Evolutionary conservation across 2,329 filamentous ascomycete species (phyloP), one percentile per base, ranked within the genome.

Genomic region (Xylariaceae sp.): DNA sequence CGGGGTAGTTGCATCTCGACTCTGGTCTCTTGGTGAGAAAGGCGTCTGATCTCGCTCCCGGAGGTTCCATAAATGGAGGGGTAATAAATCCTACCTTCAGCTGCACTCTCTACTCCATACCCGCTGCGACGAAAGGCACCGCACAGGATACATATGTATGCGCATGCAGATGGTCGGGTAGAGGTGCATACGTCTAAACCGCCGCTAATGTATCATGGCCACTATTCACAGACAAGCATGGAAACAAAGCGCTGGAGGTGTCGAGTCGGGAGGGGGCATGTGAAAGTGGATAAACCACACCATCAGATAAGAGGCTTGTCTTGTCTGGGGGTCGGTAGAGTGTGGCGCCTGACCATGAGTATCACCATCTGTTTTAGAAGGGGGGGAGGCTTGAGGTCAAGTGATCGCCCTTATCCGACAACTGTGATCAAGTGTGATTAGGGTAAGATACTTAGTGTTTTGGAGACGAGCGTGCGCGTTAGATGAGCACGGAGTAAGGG

Each of bases 251-350:
- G 17, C 7, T 7, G 22, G 7, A 7, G 22, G 22, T 28, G 22
- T 28, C 22, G 22, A 28, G 22, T 28, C 22, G 22, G 22, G 22
- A 50, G 52, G 45, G 42, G 22, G 47, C 64, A 66, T 65, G 63
- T 65, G 63, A 67, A 66, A 66, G 63, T 65, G 60, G 62, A 56
- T 56, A 60, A 42, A 16, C n/a, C 57, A 60, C 58, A 60, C 58
- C 56, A 61, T 53, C 49, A 54, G 50, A 47, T 58, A 58, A 49
- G 41, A 44, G 51, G 13, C 34, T 16, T 38, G 16, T 16, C 34
- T 38, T 5, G 22, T 28, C 22, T 28, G 22, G 22, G 22, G 22
- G 22, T 28, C 22, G 34, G 4, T 36, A 45, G 39, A 50, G 40
- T 52, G 50, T 52, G 54, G 53, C 62, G 55, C 62, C 58, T 65